Evolutionary conservation across 805 yeast species (phyloP).

Genomic region (Barnettozyma wickerhamii): DNA sequence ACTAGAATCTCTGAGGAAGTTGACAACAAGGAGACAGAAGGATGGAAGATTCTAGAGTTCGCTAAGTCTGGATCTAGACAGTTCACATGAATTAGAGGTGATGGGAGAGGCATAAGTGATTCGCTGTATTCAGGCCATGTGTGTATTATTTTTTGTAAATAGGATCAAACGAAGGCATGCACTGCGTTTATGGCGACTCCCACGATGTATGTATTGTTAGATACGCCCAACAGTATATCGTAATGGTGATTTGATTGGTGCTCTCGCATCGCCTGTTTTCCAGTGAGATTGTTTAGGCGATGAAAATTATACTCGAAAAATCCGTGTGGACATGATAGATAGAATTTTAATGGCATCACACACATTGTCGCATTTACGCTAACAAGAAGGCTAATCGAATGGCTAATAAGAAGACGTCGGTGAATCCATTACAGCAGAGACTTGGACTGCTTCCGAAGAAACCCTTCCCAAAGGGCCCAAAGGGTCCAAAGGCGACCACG

Average conservation of each 20-base stretch:
- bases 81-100: constrained; percentile 33
- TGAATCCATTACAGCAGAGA: constrained; percentile 7
- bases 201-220: too few relatives aligned
- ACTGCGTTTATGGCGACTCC: background rate
- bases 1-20: constrained; percentile 91
- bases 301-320: too few relatives aligned
- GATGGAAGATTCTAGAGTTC: constrained; percentile 94
- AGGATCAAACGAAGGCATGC: constrained; percentile 4
- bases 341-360: too few relatives aligned
- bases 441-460: background rate
- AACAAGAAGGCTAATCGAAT: too few relatives aligned
- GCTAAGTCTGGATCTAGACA: constrained; percentile 91
- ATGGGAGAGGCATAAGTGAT: background rate
- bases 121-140: background rate
- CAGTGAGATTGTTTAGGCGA: too few relatives aligned
- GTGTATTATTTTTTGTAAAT: constrained; percentile 6
- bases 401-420: background rate
- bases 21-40: constrained; percentile 87
- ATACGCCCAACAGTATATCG: too few relatives aligned
- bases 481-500: background rate
- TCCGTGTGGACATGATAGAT: too few relatives aligned
- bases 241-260: too few relatives aligned
- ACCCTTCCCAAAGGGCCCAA: background rate
- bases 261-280: too few relatives aligned
- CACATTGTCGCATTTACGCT: too few relatives aligned